phyloP scores from a whole-genome alignment of 495 filamentous ascomycete genomes.

The Penicillium canariense region DNA sequence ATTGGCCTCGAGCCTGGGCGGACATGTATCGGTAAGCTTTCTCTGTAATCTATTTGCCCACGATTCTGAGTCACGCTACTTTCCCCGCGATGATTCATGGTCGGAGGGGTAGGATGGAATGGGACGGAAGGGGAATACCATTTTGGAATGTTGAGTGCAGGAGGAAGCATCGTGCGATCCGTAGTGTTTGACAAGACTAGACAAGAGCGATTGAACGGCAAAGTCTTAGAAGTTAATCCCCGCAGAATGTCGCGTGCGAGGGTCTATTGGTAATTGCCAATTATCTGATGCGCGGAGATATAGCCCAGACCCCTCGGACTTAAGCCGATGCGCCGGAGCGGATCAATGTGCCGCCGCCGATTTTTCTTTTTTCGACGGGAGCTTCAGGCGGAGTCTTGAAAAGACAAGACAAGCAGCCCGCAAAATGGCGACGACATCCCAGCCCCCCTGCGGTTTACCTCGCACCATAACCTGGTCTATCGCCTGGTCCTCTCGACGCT shows the following conservation, averaged over 20 bases:
- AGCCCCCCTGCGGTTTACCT: constrained; percentile 67
- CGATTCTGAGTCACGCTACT: not conserved
- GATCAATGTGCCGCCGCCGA: constrained; percentile 27
- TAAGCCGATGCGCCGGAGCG: constrained; percentile 24
- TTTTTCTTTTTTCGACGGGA: constrained; percentile 34
- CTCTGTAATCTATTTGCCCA: not conserved
- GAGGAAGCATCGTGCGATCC: constrained; percentile 35
- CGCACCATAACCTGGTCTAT: constrained; percentile 76
- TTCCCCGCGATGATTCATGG: constrained; percentile 17
- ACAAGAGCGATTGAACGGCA: not conserved
- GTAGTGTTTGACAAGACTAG: not conserved
- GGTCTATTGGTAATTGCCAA: not conserved
- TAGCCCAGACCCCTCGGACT: constrained; percentile 14
- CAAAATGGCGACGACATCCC: constrained; percentile 43
- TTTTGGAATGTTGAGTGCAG: constrained; percentile 74
- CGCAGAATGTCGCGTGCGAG: constrained; percentile 4
- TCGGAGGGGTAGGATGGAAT: constrained; percentile 19
- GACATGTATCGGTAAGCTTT: not conserved
- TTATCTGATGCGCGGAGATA: constrained; percentile 29
- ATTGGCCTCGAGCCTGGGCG: constrained; percentile 81
- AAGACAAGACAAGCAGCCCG: constrained; percentile 2
- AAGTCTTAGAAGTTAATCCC: not conserved
- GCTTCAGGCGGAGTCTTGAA: constrained; percentile 12
- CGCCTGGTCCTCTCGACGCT: constrained; percentile 89
- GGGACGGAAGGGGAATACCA: constrained; percentile 54